Evolutionary conservation across 495 filamentous ascomycete genomes (phyloP).

Genomic region (Lepraria neglecta): DNA sequence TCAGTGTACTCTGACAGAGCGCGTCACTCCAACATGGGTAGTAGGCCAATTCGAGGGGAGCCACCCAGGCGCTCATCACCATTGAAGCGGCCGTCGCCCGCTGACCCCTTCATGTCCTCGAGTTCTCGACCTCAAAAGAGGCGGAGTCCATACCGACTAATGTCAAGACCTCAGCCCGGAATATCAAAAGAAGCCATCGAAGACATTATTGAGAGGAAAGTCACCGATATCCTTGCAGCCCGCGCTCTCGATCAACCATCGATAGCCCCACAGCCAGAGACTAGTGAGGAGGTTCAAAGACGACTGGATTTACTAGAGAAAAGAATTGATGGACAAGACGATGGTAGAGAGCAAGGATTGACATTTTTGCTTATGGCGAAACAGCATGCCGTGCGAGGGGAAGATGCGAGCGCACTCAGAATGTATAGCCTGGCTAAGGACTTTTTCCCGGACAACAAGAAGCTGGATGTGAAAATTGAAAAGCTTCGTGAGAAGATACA

Average conservation of each 20-base stretch:
- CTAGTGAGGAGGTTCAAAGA: slow-evolving; percentile 70
- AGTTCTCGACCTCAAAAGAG: slow-evolving; percentile 38
- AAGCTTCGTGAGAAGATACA: slow-evolving; percentile 57
- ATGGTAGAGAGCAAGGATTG: slow-evolving; percentile 69
- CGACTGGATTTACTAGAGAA: slow-evolving; percentile 80
- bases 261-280: slow-evolving; percentile 46
- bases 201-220: slow-evolving; percentile 84
- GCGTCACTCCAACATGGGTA: slow-evolving; percentile 34
- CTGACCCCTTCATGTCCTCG: slow-evolving; percentile 20
- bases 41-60: slow-evolving; percentile 36
- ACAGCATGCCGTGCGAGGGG: slow-evolving; percentile 77
- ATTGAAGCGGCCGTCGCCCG: slow-evolving; percentile 29
- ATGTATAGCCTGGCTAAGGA: slow-evolving; percentile 82
- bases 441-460: slow-evolving; percentile 81
- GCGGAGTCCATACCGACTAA: slow-evolving; percentile 20
- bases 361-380: slow-evolving; percentile 84
- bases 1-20: slow-evolving; percentile 71
- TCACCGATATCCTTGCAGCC: slow-evolving; percentile 77
- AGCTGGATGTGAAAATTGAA: slow-evolving; percentile 71
- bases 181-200: slow-evolving; percentile 77
- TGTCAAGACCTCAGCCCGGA: slow-evolving; percentile 26
- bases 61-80: slow-evolving; percentile 37
- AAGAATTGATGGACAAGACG: slow-evolving; percentile 69
- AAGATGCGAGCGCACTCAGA: slow-evolving; percentile 68
- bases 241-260: slow-evolving; percentile 44